Evolutionary conservation across 2,329 filamentous ascomycete species (phyloP).

Genomic region (Apiospora saccharicola): DNA sequence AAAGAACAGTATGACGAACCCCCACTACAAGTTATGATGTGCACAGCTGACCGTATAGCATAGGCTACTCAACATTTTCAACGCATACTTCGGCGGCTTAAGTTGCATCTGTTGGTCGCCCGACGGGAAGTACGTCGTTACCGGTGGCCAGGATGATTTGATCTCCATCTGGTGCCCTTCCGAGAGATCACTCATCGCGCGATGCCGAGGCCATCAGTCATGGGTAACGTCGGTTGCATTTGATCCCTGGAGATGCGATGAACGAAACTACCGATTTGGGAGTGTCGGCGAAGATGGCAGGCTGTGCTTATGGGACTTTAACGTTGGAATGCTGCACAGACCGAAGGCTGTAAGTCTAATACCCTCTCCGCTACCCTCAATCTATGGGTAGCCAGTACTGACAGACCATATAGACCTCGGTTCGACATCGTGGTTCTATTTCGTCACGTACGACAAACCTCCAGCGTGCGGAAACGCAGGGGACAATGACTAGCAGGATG

Average conservation of each 20-base stretch:
- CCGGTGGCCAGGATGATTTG: constrained; percentile 93
- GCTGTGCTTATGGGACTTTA: constrained; percentile 96
- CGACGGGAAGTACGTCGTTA: constrained; percentile 93
- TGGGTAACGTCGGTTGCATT: constrained; percentile 96
- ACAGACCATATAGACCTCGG: constrained; percentile 52
- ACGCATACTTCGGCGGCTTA: constrained; percentile 92
- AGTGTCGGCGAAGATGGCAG: constrained; percentile 95
- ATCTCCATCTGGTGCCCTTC: constrained; percentile 94
- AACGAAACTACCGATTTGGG: constrained; percentile 93
- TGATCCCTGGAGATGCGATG: constrained; percentile 96
- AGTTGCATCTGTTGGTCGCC: constrained; percentile 97
- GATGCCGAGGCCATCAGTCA: constrained; percentile 93
- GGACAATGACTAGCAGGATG: constrained; percentile 63
- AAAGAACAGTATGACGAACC: constrained; percentile 73
- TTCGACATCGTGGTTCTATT: constrained; percentile 63
- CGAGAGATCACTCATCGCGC: constrained; percentile 84
- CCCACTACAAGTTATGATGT: no score
- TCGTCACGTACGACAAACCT: constrained; percentile 59
- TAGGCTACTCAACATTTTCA: constrained; percentile 85
- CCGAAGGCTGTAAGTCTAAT: constrained; percentile 76
- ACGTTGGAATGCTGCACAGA: constrained; percentile 91
- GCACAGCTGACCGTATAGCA: not conserved
- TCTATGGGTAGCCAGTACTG: not conserved
- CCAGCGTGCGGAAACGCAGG: constrained; percentile 68
- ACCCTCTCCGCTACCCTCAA: not conserved